phyloP scores from a whole-genome alignment of 305 asterid genomes.

The Fraxinus sp. region DNA sequence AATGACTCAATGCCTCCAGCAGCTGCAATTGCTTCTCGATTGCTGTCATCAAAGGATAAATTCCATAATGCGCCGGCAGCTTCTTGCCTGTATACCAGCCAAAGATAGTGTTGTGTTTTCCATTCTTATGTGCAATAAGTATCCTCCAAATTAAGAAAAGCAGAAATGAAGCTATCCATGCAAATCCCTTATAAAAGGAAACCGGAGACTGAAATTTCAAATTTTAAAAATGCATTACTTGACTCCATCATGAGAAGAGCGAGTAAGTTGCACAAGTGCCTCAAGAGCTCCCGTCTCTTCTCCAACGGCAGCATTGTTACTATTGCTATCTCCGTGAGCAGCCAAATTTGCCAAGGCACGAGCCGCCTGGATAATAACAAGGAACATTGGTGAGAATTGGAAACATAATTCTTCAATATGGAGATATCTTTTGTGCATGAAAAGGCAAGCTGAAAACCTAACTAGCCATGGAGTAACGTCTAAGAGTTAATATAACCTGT shows the following conservation, averaged over 20 bases:
- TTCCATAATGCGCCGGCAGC: slow-evolving; percentile 99
- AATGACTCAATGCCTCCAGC: slow-evolving; percentile 94
- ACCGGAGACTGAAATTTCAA: slow-evolving; percentile 3
- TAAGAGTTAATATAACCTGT: neutral
- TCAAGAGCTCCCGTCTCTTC: slow-evolving; percentile 87
- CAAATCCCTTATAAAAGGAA: slow-evolving; percentile 7
- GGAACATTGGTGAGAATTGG: slow-evolving; percentile 16
- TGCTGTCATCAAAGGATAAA: slow-evolving; percentile 90
- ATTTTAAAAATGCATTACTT: slow-evolving; percentile 40
- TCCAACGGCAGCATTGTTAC: slow-evolving; percentile 82
- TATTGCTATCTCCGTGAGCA: slow-evolving; percentile 93
- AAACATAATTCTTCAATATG: neutral
- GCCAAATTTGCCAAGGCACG: slow-evolving; percentile 93
- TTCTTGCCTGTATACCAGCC: slow-evolving; percentile 69
- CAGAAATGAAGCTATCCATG: slow-evolving; percentile 4
- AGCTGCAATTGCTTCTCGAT: slow-evolving; percentile 91
- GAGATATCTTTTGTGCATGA: neutral
- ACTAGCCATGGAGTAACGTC: slow-evolving; percentile 9
- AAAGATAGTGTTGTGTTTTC: slow-evolving; percentile 8
- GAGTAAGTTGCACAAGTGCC: slow-evolving; percentile 84
- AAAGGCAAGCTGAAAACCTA: slow-evolving; percentile 7
- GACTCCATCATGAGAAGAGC: slow-evolving; percentile 82
- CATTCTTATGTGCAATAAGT: slow-evolving; percentile 1
- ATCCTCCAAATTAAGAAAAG: neutral
- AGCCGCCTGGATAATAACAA: slow-evolving; percentile 62